These are phyloP conservation scores for Gynandropsis gynandra DNA, from an alignment of 345 rosid genomes.

Conservation along the genomic window DNA sequence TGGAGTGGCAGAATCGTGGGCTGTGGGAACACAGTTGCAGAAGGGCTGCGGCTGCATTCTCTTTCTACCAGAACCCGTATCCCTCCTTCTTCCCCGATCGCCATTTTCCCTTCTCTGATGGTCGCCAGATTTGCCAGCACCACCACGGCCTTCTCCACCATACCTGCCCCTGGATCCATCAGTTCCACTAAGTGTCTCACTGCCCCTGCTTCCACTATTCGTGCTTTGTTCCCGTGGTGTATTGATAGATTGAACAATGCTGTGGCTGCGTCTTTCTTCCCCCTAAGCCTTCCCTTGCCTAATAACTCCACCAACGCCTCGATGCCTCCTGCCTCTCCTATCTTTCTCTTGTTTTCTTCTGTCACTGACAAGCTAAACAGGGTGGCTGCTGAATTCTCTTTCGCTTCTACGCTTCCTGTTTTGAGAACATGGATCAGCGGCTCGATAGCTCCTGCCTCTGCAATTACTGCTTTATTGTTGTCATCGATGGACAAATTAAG, in stretches of 20 bases:
- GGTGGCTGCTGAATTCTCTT: constrained; percentile 82
- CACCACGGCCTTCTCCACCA: constrained; percentile 93
- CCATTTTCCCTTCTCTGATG: constrained; percentile 58
- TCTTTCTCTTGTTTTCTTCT: constrained; percentile 71
- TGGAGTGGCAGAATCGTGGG: constrained; percentile 46
- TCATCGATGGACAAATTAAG: constrained; percentile 81
- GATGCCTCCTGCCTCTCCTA: constrained; percentile 81
- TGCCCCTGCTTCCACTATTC: constrained; percentile 78
- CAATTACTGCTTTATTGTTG: constrained; percentile 68
- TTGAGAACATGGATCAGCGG: constrained; percentile 73
- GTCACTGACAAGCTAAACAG: constrained; percentile 78
- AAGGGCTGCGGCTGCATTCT: constrained; percentile 91
- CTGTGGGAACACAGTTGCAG: constrained; percentile 67
- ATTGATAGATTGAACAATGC: constrained; percentile 81
- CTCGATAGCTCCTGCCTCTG: constrained; percentile 61
- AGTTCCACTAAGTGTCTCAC: constrained; percentile 77
- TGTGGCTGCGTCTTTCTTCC: constrained; percentile 89
- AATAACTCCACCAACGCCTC: constrained; percentile 77
- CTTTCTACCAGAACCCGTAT: constrained; percentile 87
- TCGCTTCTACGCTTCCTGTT: constrained; percentile 81
- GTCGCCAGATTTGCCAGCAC: constrained; percentile 92
- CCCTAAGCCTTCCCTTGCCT: constrained; percentile 73
- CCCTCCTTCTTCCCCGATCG: constrained; percentile 73
- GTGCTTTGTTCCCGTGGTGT: constrained; percentile 70
- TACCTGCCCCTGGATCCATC: constrained; percentile 89